Percentiles rank a stretch among this genome's conserved stretches.
These are phyloP conservation scores for Apophysomyces variabilis DNA, from an alignment of 371 early-diverging fungal genomes.

Conservation along the genomic window DNA sequence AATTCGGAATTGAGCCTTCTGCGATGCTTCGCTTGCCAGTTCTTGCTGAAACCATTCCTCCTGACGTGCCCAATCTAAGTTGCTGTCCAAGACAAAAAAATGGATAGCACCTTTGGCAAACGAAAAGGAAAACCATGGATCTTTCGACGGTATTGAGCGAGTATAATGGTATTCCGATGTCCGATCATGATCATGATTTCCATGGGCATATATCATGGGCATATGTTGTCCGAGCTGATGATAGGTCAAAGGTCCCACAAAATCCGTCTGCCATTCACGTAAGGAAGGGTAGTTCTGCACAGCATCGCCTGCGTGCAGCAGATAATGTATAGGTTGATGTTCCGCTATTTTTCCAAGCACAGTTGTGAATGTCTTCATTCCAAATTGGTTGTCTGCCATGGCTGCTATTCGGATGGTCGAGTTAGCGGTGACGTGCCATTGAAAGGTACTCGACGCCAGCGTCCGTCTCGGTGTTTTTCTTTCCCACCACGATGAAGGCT, in stretches of 20 bases:
- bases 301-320: conserved; percentile 72
- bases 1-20: conserved; percentile 64
- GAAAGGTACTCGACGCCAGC: conserved; percentile 32
- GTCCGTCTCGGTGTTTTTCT: conserved; percentile 25
- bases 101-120: conserved; percentile 62
- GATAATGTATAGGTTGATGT: conserved; percentile 48
- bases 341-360: conserved; percentile 48
- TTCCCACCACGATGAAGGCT: background rate
- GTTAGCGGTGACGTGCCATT: conserved; percentile 30
- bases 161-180: conserved; percentile 52
- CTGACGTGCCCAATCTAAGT: conserved; percentile 65
- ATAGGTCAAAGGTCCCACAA: conserved; percentile 66
- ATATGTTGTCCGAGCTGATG: conserved; percentile 57
- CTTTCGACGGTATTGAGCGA: conserved; percentile 30
- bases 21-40: conserved; percentile 56
- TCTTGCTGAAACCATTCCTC: conserved; percentile 67
- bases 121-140: conserved; percentile 68
- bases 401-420: conserved; percentile 61
- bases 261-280: conserved; percentile 77
- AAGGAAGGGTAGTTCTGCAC: conserved; percentile 62
- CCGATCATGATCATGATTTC: conserved; percentile 77
- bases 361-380: conserved; percentile 53
- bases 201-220: conserved; percentile 77
- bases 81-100: conserved; percentile 74
- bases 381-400: conserved; percentile 68